Conservation (phyloP, 208 protist species). For the Trypanosoma congolense region DNA sequence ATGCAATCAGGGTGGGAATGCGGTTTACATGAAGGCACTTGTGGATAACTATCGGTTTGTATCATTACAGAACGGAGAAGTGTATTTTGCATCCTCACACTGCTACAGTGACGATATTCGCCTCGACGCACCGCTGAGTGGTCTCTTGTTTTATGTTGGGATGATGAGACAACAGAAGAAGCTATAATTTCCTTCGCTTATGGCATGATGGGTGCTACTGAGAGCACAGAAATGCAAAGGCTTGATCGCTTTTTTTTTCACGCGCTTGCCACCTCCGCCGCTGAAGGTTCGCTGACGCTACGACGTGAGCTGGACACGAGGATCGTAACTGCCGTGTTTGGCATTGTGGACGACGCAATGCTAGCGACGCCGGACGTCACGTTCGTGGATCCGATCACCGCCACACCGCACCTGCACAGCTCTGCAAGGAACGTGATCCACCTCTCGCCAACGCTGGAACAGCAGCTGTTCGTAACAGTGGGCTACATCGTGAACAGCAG, state of each 20-base stretch:
- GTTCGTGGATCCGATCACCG: constrained; percentile 2
- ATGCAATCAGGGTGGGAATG: constrained; percentile 24
- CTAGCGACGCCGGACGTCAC: background rate
- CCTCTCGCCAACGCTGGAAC: constrained; percentile 3
- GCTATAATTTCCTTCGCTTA: background rate
- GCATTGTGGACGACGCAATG: background rate
- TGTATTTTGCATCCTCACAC: background rate
- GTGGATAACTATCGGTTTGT: background rate
- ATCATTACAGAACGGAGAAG: background rate
- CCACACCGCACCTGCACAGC: background rate
- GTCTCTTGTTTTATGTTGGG: background rate
- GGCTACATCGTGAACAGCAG: background rate
- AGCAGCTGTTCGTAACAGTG: constrained; percentile 6
- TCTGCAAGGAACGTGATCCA: background rate
- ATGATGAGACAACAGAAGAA: background rate
- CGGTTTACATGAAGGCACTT: constrained; percentile 17
- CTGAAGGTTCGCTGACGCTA: background rate
- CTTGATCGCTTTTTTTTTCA: background rate
- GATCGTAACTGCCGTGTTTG: background rate
- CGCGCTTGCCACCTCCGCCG: background rate
- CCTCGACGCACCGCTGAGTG: background rate
- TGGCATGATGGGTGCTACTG: background rate
- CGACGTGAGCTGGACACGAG: background rate
- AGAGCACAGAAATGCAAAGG: background rate
- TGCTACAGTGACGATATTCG: background rate